Conservation (phyloP, 306 rosid species). For the Trifolium dubium region DNA sequence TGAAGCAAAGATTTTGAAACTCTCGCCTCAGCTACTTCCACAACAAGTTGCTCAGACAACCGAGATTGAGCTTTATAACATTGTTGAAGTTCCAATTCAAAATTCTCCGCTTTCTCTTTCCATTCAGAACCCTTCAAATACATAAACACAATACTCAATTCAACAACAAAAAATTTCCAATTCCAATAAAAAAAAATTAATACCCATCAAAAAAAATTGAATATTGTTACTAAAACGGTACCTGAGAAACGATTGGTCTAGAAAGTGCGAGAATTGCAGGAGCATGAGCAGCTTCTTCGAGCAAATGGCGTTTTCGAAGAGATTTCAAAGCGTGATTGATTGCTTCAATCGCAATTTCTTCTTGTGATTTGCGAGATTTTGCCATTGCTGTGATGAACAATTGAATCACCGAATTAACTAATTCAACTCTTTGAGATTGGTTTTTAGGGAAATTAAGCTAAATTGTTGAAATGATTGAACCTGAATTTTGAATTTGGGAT, state of each 20-base stretch:
- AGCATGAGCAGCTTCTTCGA: slow-evolving; percentile 97
- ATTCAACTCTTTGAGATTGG: slow-evolving; percentile 15
- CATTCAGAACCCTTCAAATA: slow-evolving; percentile 85
- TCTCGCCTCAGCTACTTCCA: slow-evolving; percentile 88
- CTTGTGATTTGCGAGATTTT: slow-evolving; percentile 54
- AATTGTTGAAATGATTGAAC: neutral
- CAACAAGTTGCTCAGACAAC: slow-evolving; percentile 90
- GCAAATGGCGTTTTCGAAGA: slow-evolving; percentile 82
- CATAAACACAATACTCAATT: slow-evolving; percentile 27
- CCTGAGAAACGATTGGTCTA: slow-evolving; percentile 72
- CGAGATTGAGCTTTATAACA: slow-evolving; percentile 96
- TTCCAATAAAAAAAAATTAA: slow-evolving; percentile 23
- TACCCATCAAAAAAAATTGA: slow-evolving; percentile 1
- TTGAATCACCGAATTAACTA: slow-evolving; percentile 18
- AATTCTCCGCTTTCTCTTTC: slow-evolving; percentile 89
- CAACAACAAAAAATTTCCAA: slow-evolving; percentile 22
- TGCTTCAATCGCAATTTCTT: slow-evolving; percentile 65
- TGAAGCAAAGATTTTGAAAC: slow-evolving; percentile 65
- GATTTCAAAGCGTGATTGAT: slow-evolving; percentile 83
- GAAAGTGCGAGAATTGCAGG: slow-evolving; percentile 82
- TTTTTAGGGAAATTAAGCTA: neutral
- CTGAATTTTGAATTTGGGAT: slow-evolving; percentile 23
- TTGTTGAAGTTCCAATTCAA: slow-evolving; percentile 91
- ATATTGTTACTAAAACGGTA: slow-evolving; percentile 11
- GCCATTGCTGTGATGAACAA: slow-evolving; percentile 32